Conservation (phyloP, 345 rosid species). For the Hypericum perforatum region DNA sequence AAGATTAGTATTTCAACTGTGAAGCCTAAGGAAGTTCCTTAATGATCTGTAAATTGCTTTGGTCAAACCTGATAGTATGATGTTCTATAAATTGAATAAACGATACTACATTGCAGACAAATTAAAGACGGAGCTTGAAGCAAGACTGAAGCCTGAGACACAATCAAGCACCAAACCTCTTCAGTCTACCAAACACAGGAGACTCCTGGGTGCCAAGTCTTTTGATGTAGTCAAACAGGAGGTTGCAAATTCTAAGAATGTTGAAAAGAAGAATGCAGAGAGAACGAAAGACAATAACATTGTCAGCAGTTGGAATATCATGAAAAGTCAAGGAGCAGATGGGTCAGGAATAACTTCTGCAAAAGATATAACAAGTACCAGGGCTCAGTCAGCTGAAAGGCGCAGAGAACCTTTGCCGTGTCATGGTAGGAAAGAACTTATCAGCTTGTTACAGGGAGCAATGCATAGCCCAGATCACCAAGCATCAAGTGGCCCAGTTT, state of each 20-base stretch:
- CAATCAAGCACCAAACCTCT: slow-evolving; percentile 23
- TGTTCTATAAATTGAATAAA: too few species aligned
- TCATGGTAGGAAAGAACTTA: slow-evolving; percentile 90
- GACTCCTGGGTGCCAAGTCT: slow-evolving; percentile 28
- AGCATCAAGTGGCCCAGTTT: slow-evolving; percentile 50
- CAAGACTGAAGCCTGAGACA: slow-evolving; percentile 13
- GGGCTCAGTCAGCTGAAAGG: slow-evolving; percentile 67
- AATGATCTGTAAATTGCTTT: too few species aligned
- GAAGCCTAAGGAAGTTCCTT: too few species aligned
- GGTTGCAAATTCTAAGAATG: slow-evolving; percentile 26
- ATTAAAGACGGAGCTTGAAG: slow-evolving; percentile 30
- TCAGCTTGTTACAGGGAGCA: slow-evolving; percentile 60
- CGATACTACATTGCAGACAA: slow-evolving; percentile 42
- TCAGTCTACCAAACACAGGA: slow-evolving; percentile 32
- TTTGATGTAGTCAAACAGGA: slow-evolving; percentile 23
- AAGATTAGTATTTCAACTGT: too few species aligned
- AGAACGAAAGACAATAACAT: slow-evolving; percentile 34
- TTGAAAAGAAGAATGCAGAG: slow-evolving; percentile 34
- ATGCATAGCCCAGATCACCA: slow-evolving; percentile 45
- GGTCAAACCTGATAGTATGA: too few species aligned
- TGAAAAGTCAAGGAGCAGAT: slow-evolving; percentile 83
- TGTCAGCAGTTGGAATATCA: slow-evolving; percentile 32
- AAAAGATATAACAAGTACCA: slow-evolving; percentile 56
- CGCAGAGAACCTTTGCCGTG: slow-evolving; percentile 81
- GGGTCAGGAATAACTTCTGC: slow-evolving; percentile 89